Base-by-base conservation (phyloP, 306 rosid species). In the Dalbergia oliveri region DNA sequence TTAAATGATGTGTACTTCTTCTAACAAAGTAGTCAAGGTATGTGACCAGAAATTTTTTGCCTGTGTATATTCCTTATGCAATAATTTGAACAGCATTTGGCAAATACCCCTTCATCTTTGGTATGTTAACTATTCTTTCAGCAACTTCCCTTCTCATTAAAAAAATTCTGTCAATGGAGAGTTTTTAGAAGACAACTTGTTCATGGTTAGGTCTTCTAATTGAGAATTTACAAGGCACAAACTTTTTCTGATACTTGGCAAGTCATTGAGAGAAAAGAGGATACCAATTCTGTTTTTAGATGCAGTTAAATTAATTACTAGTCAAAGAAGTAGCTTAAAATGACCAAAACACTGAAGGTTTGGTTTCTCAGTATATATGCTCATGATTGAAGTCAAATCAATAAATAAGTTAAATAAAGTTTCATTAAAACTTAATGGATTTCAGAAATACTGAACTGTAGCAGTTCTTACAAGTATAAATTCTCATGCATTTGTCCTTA, bases 21-120 rank as follows among this genome's bases (percentile, higher is more conserved):
- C 68, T 5, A 11, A 23, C 8, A 43, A 15, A 15, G 59, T 26
- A 39, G 79, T n/a, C 61, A 53, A 64, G 79, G 74, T 78, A 69
- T 31, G 61, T 59, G 21, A 57, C 10, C 26, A 14, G 50, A 71
- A 53, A 12, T 0, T 31, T 50, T 50, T 78, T 58, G 47, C 53
- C 3, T 66, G 0, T 71, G 1, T 61, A 13, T 61, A 56, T 72
- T 61, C 14, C 47, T 0, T 23, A 2, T 21, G 10, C 39, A 66
- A 41, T 35, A 39, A 77, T 37, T 41, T 41, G 34, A 31, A 56
- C 51, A 21, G 33, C 45, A 59, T 31, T 26, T 58, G 44, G 69
- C 60, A 57, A n/a, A 44, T 16, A 5, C 11, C 11, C 11, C 39
- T 69, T 59, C 18, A 19, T 41, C 39, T 69, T 59, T 60, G 33